Percentiles rank a stretch among this genome's conserved stretches.
Conservation (phyloP, 805 yeast species). For the Saturnispora kantuleensis region DNA sequence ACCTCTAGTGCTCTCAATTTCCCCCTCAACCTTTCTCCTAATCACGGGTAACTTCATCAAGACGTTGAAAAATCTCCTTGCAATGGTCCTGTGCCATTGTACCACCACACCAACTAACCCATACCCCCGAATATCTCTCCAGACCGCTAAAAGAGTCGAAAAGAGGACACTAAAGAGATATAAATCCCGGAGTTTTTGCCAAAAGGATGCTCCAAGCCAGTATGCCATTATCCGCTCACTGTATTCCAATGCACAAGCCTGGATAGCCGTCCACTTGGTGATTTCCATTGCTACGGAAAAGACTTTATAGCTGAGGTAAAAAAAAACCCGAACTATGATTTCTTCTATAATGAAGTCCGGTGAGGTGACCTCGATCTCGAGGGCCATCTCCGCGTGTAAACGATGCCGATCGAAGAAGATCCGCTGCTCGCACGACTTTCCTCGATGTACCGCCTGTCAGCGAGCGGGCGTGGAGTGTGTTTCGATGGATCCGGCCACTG, state of each 20-base stretch:
- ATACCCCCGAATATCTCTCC: conserved; percentile 18
- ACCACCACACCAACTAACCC: conserved; percentile 16
- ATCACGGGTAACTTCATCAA: conserved; percentile 28
- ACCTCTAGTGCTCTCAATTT: conserved; percentile 38
- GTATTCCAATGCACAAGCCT: too few species aligned
- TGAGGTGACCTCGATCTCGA: conserved; percentile 34
- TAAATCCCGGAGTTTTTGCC: conserved; percentile 12
- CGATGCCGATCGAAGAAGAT: conserved; percentile 65
- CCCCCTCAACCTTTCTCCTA: conserved; percentile 46
- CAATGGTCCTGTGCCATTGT: conserved; percentile 1
- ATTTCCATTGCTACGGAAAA: too few species aligned
- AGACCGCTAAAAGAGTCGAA: conserved; percentile 3
- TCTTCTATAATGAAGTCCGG: conserved; percentile 3
- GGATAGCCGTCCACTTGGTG: too few species aligned
- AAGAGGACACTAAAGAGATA: conserved; percentile 9
- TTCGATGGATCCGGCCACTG: conserved; percentile 81
- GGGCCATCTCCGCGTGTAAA: conserved; percentile 77
- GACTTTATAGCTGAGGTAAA: neutral
- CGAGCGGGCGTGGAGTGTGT: conserved; percentile 67
- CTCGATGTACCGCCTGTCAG: conserved; percentile 52
- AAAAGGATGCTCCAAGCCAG: neutral
- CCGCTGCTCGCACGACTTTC: conserved; percentile 59
- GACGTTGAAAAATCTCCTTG: conserved; percentile 8
- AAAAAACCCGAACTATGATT: neutral
- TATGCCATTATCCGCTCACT: neutral